Conservation (phyloP, 192 early-diverging fungal genomes). For the Geranomyces michiganensis region DNA sequence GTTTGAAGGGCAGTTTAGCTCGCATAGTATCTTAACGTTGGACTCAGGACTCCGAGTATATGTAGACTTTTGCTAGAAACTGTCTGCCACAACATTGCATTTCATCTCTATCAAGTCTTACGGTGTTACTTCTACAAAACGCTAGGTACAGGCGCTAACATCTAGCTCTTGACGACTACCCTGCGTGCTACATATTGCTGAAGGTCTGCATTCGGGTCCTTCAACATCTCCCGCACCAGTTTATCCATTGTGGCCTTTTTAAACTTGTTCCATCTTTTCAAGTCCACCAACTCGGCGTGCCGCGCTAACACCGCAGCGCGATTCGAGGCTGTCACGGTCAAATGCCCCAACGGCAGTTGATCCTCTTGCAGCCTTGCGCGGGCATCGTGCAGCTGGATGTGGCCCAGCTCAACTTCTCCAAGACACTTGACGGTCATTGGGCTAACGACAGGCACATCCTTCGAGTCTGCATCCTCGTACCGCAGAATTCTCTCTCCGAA, state of each 20-base stretch:
- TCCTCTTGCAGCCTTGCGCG: neutral
- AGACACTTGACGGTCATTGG: neutral
- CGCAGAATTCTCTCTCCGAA: slow-evolving; percentile 34
- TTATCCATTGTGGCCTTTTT: slow-evolving; percentile 5
- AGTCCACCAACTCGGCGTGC: neutral
- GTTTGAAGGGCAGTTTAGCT: too few relatives aligned
- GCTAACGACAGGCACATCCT: neutral
- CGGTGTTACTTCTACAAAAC: too few relatives aligned
- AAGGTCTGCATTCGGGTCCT: neutral
- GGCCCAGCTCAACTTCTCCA: neutral
- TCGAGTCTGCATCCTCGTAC: neutral
- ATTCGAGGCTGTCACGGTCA: neutral
- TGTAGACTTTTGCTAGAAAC: too few relatives aligned
- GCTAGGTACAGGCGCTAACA: neutral
- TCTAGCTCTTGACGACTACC: neutral
- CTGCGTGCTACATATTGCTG: neutral
- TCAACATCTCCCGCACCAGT: slow-evolving; percentile 6
- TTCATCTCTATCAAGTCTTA: too few relatives aligned
- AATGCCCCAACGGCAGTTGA: neutral
- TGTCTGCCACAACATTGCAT: too few relatives aligned
- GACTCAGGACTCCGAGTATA: too few relatives aligned
- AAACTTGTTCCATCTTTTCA: neutral
- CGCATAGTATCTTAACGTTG: too few relatives aligned
- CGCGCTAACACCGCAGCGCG: neutral
- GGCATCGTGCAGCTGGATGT: slow-evolving; percentile 7